Evolutionary conservation across 2,329 filamentous ascomycete genomes (phyloP), one percentile per base, ranked within the genome.

Genomic region (Ophiostoma australiae): DNA sequence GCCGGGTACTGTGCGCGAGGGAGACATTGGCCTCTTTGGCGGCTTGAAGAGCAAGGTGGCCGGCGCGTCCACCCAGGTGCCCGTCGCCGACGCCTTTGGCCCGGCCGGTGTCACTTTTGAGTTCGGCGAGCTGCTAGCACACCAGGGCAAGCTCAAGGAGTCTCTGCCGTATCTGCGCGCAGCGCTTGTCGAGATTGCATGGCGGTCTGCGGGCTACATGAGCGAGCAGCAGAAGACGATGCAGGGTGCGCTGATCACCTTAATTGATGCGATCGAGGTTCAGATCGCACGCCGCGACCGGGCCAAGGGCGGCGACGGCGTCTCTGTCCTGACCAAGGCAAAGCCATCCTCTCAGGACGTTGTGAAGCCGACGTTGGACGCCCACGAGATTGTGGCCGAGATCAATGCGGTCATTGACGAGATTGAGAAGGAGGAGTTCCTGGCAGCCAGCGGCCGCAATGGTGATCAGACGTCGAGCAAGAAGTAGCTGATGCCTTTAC

Each of bases 1-100:
- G 15, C 63, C 67, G 1, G 66, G 68, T 37, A 67, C 61, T 0
- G n/a, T 66, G 23, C 17, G 39, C 4, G 55, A 31, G 17, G 33
- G 41, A 4, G 33, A 67, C n/a, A 68, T 67, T 41, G 66, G 37
- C 37, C 39, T 67, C 3, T 48, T 67, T 11, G 10, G 7, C 4
- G 66, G 66, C 39, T 11, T 41, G 44, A 17, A 48, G 44, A 20
- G 5, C 23, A n/a, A 61, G 5, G 11, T 3, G 3, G 48, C 6
- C 13, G n/a, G 2, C 37, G 15, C 23, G 10, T 31, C 55, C 8
- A 31, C 23, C 11, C 5, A 23, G n/a, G 48, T 31, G 4, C n/a
- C 20, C 1, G 31, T 69, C 17, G 71, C 71, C 44, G 73, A 73
- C 63, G 63, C 73, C 11, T 74, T 73, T 52, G 73, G 73, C 27